Evolutionary conservation across 2,329 filamentous ascomycete species (phyloP).

Genomic region (Daldinia sp.): DNA sequence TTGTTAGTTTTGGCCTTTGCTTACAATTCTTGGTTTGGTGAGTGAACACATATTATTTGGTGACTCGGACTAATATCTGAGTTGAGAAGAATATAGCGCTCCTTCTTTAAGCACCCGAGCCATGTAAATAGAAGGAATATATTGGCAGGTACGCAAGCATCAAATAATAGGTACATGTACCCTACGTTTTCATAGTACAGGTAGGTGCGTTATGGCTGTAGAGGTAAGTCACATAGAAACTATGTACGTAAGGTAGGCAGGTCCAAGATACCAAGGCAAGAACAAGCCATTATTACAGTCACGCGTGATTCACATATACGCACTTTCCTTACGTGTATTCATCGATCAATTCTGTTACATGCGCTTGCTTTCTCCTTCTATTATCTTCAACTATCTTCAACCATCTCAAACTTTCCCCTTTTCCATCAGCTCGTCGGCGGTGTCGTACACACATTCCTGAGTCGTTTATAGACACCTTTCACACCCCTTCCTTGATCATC

Average conservation of each 20-base stretch:
- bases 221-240: not conserved
- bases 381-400: not conserved
- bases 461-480: not conserved
- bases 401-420: not conserved
- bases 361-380: not conserved
- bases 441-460: not conserved
- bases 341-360: not conserved
- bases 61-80: not conserved
- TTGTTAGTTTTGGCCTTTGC: not conserved
- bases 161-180: not conserved
- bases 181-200: not conserved
- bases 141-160: not conserved
- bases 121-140: not conserved
- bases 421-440: not conserved
- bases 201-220: not conserved
- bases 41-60: not conserved
- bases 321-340: not conserved
- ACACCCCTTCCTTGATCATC: constrained; percentile 11
- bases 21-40: not conserved
- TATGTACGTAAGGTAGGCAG: not conserved
- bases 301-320: not conserved
- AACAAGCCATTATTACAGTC: not conserved
- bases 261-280: not conserved
- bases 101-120: not conserved
- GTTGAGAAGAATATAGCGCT: no score